Percentiles rank a stretch among this genome's conserved stretches.
Evolutionary conservation across 2,329 filamentous ascomycete species (phyloP).

Genomic region (Hymenoscyphus albidus): DNA sequence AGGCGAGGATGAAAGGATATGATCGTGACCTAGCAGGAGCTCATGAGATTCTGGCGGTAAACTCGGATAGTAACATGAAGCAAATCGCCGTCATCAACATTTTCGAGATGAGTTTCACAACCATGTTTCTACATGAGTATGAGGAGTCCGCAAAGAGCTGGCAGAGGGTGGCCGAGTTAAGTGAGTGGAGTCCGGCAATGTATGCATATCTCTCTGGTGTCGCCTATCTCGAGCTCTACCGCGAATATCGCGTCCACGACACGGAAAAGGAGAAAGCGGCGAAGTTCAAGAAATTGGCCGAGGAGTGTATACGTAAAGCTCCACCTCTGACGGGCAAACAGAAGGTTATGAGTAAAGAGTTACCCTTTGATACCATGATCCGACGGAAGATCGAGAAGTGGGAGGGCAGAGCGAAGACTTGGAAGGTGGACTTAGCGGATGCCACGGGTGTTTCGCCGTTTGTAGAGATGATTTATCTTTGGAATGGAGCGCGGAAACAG

Average conservation of each 20-base stretch:
- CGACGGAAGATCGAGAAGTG: conserved; percentile 82
- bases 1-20: conserved; percentile 71
- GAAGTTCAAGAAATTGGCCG: conserved; percentile 59
- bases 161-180: conserved; percentile 69
- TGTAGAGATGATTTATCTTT: conserved; percentile 90
- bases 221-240: conserved; percentile 77
- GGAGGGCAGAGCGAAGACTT: conserved; percentile 69
- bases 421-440: conserved; percentile 68
- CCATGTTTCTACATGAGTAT: conserved; percentile 78
- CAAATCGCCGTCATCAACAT: conserved; percentile 81
- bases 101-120: conserved; percentile 78
- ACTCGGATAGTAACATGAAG: conserved; percentile 68
- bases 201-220: conserved; percentile 86
- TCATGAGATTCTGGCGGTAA: conserved; percentile 58
- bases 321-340: conserved; percentile 77
- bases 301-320: conserved; percentile 67
- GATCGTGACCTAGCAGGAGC: conserved; percentile 64
- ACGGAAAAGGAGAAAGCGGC: conserved; percentile 45
- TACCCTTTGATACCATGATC: conserved; percentile 87
- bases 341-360: conserved; percentile 80
- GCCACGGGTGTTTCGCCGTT: conserved; percentile 76
- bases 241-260: conserved; percentile 46
- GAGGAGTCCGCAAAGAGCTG: conserved; percentile 70
- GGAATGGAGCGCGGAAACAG: conserved; percentile 88
- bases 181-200: conserved; percentile 84